These are phyloP conservation scores for Beauveria medogensis DNA, from an alignment of 2,329 filamentous ascomycete species.

Conservation along the genomic window DNA sequence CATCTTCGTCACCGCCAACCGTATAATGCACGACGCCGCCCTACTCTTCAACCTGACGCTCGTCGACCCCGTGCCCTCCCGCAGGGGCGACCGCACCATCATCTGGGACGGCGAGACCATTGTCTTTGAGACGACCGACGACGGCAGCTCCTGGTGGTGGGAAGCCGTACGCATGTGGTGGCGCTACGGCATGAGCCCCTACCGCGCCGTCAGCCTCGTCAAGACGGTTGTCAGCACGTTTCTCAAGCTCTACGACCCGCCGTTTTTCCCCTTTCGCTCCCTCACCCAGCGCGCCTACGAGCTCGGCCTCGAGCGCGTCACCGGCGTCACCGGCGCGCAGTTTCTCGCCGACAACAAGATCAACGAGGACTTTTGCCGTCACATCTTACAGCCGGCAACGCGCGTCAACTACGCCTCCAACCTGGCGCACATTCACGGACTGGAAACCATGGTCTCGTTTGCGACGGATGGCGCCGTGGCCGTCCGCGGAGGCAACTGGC, in stretches of 20 bases:
- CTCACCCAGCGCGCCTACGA: conserved; percentile 61
- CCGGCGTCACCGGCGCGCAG: conserved; percentile 64
- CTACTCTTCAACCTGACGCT: conserved; percentile 61
- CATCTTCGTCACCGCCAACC: conserved; percentile 82
- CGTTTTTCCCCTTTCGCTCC: conserved; percentile 76
- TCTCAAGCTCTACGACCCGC: conserved; percentile 68
- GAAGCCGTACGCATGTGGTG: conserved; percentile 71
- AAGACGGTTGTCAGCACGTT: conserved; percentile 65
- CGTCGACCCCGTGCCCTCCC: conserved; percentile 33
- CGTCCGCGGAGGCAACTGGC: conserved; percentile 83
- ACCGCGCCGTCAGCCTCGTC: conserved; percentile 65
- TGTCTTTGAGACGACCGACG: conserved; percentile 56
- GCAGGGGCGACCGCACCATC: conserved; percentile 53
- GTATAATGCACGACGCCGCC: conserved; percentile 69
- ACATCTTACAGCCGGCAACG: conserved; percentile 85
- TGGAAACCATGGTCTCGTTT: conserved; percentile 89
- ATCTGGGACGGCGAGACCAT: conserved; percentile 80
- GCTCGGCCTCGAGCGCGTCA: conserved; percentile 58
- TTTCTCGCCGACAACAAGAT: conserved; percentile 64
- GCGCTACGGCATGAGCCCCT: conserved; percentile 75
- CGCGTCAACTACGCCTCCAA: conserved; percentile 95
- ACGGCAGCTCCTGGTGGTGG: conserved; percentile 63
- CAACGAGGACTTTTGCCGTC: conserved; percentile 57
- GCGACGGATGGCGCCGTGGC: conserved; percentile 76
- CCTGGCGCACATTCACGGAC: conserved; percentile 72